Conservation (phyloP, 768 basidiomycete species). For the Amanita fuliginea region DNA sequence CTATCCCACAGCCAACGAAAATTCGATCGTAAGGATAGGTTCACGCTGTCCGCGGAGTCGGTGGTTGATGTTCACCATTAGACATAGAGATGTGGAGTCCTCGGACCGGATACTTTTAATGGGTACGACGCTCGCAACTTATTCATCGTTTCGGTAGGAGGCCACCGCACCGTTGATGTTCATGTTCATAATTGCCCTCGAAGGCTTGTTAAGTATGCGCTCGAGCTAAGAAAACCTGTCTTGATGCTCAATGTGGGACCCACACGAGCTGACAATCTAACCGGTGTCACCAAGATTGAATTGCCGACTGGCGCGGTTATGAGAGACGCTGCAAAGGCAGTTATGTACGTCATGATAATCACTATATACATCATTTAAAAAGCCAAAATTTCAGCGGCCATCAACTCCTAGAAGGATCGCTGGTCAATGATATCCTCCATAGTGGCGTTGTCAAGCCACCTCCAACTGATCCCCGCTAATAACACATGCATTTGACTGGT, state of each 20-base stretch:
- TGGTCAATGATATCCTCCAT: conserved; percentile 37
- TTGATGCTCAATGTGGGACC: conserved; percentile 83
- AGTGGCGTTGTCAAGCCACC: conserved; percentile 49
- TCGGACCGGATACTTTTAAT: conserved; percentile 66
- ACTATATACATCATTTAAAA: background rate
- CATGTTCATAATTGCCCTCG: background rate
- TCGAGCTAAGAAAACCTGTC: conserved; percentile 66
- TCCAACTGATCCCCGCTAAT: conserved; percentile 21
- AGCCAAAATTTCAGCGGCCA: conserved; percentile 29
- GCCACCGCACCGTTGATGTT: background rate
- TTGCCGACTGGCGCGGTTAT: conserved; percentile 65
- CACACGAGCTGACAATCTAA: conserved; percentile 66
- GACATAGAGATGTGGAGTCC: conserved; percentile 45
- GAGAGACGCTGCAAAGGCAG: conserved; percentile 44
- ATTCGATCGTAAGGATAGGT: conserved; percentile 52
- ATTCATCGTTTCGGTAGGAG: conserved; percentile 74
- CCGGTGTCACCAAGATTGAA: conserved; percentile 72
- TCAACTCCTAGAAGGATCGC: conserved; percentile 29
- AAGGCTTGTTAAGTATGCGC: conserved; percentile 73
- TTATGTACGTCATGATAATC: conserved; percentile 33
- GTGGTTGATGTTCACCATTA: conserved; percentile 13
- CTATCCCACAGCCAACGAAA: conserved; percentile 54
- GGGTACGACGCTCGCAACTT: conserved; percentile 90
- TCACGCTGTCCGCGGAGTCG: background rate
- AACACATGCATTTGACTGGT: background rate